A percentile compares a stretch with the other conserved stretches of the same genome.
phyloP scores from a whole-genome alignment of 805 yeast genomes.

The Candida sphagnicola region DNA sequence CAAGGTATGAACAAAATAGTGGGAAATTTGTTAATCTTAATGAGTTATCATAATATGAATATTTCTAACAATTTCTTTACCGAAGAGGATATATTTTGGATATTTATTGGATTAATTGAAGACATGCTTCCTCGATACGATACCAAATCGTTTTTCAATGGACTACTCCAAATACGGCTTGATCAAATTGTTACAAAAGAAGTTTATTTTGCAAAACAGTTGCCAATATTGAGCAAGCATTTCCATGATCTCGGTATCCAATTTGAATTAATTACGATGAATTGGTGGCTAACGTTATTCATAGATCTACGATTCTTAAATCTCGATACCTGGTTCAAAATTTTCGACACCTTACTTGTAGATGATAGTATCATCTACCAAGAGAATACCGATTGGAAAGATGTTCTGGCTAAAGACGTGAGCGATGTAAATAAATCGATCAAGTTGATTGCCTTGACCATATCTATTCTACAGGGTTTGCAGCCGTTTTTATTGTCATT shows the following conservation, averaged over 20 bases:
- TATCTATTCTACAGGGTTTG: constrained; percentile 35
- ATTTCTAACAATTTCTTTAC: constrained; percentile 4
- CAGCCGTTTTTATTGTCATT: constrained; percentile 26
- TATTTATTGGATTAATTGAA: constrained; percentile 44
- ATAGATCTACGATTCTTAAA: constrained; percentile 44
- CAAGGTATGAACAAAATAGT: constrained; percentile 63
- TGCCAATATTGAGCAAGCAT: constrained; percentile 40
- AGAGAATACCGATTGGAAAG: background rate
- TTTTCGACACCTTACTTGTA: constrained; percentile 46
- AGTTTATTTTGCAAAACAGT: constrained; percentile 24
- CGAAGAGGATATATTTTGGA: constrained; percentile 52
- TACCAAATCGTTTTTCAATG: constrained; percentile 12
- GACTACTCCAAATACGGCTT: constrained; percentile 24
- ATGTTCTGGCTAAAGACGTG: background rate
- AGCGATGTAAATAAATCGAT: background rate
- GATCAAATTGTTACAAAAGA: constrained; percentile 37
- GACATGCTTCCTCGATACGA: constrained; percentile 45
- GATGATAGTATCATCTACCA: constrained; percentile 25
- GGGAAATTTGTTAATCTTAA: constrained; percentile 44
- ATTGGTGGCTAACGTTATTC: constrained; percentile 56
- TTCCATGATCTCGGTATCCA: constrained; percentile 34
- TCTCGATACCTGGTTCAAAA: constrained; percentile 46
- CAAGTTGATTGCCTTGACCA: constrained; percentile 28
- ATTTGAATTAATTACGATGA: constrained; percentile 46
- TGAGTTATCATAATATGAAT: constrained; percentile 13